phyloP scores from a whole-genome alignment of 208 protist species.

The Porcisia hertigi region DNA sequence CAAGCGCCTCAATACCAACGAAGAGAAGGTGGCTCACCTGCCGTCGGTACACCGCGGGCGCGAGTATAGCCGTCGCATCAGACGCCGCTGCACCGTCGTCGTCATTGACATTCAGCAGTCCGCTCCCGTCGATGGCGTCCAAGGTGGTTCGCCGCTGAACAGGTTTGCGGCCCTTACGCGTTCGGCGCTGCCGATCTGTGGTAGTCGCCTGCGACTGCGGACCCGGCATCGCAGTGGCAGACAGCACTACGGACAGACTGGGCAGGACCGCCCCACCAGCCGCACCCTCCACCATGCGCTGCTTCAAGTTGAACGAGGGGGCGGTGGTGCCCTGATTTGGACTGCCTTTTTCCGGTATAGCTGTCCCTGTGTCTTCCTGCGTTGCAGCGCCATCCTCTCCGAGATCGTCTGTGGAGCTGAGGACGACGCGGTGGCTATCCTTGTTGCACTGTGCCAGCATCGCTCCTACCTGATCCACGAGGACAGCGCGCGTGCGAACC shows the following conservation, averaged over 20 bases:
- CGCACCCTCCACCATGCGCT: conserved; percentile 1
- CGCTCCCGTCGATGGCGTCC: background rate
- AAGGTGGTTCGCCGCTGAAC: background rate
- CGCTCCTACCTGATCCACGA: conserved; percentile 25
- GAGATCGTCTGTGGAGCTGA: conserved; percentile 10
- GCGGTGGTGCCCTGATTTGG: background rate
- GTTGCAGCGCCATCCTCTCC: background rate
- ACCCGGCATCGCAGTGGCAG: background rate
- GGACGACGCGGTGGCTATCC: conserved; percentile 18
- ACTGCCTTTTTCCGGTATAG: background rate
- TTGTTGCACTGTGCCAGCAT: conserved; percentile 14
- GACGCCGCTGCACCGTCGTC: background rate
- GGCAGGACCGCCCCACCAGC: background rate
- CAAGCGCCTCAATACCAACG: conserved; percentile 9
- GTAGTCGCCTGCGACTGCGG: conserved; percentile 4
- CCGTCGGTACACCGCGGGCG: conserved; percentile 16
- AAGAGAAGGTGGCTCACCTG: conserved; percentile 15
- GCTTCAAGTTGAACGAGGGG: background rate
- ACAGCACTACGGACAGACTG: background rate
- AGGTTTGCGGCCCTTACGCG: background rate
- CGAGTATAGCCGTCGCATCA: conserved; percentile 3
- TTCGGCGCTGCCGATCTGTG: conserved; percentile 1
- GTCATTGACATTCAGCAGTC: background rate
- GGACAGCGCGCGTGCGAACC: conserved; percentile 32
- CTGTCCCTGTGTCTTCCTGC: background rate